Evolutionary conservation across 331 rosid genomes (phyloP).

Genomic region (Pyracantha coccinea): DNA sequence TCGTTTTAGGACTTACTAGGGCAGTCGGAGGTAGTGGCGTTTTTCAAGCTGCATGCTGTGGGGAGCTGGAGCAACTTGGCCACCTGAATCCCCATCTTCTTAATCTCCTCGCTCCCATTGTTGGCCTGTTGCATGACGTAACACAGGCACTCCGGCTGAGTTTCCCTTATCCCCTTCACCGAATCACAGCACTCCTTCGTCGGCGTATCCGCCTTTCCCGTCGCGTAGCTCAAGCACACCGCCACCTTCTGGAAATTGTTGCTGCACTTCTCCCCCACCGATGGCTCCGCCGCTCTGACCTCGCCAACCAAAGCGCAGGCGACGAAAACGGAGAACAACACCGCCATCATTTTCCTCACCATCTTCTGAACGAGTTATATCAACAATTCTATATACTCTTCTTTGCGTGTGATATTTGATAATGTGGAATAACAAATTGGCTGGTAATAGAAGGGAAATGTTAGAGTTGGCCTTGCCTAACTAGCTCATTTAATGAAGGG

Average conservation of each 20-base stretch:
- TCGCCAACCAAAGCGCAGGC: not conserved
- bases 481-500: not conserved
- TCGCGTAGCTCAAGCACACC: conserved; percentile 45
- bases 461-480: too few species aligned
- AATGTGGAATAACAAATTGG: not conserved
- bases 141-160: conserved; percentile 65
- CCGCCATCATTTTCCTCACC: not conserved
- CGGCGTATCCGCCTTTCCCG: conserved; percentile 48
- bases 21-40: conserved; percentile 46
- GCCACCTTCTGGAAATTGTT: conserved; percentile 31
- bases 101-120: conserved; percentile 35
- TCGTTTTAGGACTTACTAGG: conserved; percentile 41
- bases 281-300: not conserved
- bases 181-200: conserved; percentile 55
- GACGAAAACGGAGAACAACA: not conserved
- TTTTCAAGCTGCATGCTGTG: conserved; percentile 45
- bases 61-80: conserved; percentile 65
- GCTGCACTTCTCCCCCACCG: conserved; percentile 29
- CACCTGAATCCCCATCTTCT: conserved; percentile 56
- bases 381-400: too few species aligned
- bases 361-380: not conserved
- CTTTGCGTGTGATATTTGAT: not conserved
- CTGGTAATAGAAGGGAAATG: not conserved
- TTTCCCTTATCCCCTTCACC: conserved; percentile 29
- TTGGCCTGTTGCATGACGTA: conserved; percentile 57